Percentiles rank a stretch among this genome's conserved stretches.
Conservation (phyloP, 78 protist genomes). For the Dictyostelium citrinum region DNA sequence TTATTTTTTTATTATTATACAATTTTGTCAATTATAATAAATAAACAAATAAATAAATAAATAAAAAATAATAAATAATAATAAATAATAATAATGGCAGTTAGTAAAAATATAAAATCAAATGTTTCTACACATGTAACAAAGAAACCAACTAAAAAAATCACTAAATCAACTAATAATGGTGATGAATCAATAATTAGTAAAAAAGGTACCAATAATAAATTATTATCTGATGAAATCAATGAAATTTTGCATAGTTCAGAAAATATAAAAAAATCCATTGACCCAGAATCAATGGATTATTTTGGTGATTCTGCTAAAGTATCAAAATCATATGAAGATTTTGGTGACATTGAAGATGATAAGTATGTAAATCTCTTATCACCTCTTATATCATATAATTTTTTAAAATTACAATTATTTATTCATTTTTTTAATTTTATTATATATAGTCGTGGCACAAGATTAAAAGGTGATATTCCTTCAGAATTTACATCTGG, state of each 20-base stretch:
- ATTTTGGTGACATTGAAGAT: slow-evolving; percentile 50
- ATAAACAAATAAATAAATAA: too few species aligned
- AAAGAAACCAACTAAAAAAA: not conserved
- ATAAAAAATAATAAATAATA: too few species aligned
- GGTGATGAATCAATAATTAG: not conserved
- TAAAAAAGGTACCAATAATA: not conserved
- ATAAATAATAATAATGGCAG: not conserved
- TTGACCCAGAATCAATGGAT: slow-evolving; percentile 50
- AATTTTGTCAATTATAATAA: too few species aligned
- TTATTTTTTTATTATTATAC: too few species aligned
- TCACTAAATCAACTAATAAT: not conserved
- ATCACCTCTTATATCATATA: too few species aligned
- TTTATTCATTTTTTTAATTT: not conserved
- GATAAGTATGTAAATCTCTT: slow-evolving; percentile 8
- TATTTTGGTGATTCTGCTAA: slow-evolving; percentile 31
- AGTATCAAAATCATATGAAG: not conserved
- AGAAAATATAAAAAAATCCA: slow-evolving; percentile 14
- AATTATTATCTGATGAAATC: not conserved
- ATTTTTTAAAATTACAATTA: not conserved
- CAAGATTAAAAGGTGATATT: slow-evolving; percentile 64
- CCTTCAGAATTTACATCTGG: slow-evolving; percentile 59
- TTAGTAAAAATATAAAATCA: not conserved
- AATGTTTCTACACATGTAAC: not conserved
- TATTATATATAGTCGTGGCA: not conserved
- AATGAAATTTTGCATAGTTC: not conserved